phyloP scores from a whole-genome alignment of 805 yeast genomes.

The Citeromyces matritensis region DNA sequence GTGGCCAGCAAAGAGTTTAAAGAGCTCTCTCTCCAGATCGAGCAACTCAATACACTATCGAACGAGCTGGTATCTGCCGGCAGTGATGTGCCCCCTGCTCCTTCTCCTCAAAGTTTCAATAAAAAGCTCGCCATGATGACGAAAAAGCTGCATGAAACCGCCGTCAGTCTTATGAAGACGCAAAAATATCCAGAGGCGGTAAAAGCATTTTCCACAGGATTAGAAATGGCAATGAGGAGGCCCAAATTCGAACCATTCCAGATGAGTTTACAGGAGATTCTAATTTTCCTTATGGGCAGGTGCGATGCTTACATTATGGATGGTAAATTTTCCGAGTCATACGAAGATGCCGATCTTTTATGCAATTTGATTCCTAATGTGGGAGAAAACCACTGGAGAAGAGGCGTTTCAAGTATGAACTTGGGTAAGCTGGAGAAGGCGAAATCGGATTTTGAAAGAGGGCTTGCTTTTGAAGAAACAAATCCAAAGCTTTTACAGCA shows the following conservation, averaged over 20 bases:
- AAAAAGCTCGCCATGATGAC: conserved; percentile 41
- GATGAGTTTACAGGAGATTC: conserved; percentile 52
- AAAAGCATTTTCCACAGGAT: conserved; percentile 48
- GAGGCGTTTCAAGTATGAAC: conserved; percentile 48
- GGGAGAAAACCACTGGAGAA: conserved; percentile 60
- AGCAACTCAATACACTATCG: conserved; percentile 17
- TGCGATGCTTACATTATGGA: conserved; percentile 52
- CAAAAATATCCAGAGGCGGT: conserved; percentile 43
- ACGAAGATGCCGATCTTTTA: conserved; percentile 55
- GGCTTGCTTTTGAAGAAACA: conserved; percentile 44
- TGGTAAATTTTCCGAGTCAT: conserved; percentile 41
- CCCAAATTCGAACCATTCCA: conserved; percentile 65
- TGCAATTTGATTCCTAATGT: conserved; percentile 39
- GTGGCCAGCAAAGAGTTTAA: conserved; percentile 6
- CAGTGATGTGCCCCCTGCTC: conserved; percentile 34
- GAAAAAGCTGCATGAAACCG: conserved; percentile 50
- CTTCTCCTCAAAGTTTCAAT: conserved; percentile 42
- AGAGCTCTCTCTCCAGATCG: conserved; percentile 13
- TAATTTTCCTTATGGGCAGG: conserved; percentile 52
- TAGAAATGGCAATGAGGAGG: conserved; percentile 54
- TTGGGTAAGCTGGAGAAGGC: conserved; percentile 51
- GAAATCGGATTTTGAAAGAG: conserved; percentile 57
- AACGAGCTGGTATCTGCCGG: conserved; percentile 27
- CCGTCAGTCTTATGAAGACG: conserved; percentile 39
- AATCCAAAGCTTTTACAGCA: conserved; percentile 34